Percentiles rank a stretch among this genome's conserved stretches.
Evolutionary conservation across 805 yeast species (phyloP).

Genomic region (Saccharomycopsis oosterbeekiorum): DNA sequence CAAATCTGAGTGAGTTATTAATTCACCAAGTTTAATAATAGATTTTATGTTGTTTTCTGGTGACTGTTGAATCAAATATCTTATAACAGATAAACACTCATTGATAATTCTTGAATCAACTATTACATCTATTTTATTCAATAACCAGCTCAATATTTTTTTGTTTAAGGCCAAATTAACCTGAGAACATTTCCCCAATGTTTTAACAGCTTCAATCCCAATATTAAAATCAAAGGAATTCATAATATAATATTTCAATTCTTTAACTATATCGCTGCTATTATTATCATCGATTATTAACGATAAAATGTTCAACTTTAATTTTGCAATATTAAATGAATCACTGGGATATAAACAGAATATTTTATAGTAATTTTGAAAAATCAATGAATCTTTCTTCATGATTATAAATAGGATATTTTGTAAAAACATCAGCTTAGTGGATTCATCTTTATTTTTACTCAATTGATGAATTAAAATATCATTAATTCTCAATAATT

Average conservation of each 20-base stretch:
- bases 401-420: constrained; percentile 10
- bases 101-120: constrained; percentile 33
- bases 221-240: constrained; percentile 22
- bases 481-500: constrained; percentile 38
- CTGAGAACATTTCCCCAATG: constrained; percentile 53
- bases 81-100: constrained; percentile 62
- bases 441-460: constrained; percentile 21
- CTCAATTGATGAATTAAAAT: constrained; percentile 37
- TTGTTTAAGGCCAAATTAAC: constrained; percentile 38
- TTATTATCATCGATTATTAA: constrained; percentile 45
- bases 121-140: constrained; percentile 33
- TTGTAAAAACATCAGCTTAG: constrained; percentile 10
- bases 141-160: constrained; percentile 55
- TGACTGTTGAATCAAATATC: constrained; percentile 60
- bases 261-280: constrained; percentile 43
- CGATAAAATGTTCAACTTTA: constrained; percentile 55
- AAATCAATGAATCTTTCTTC: constrained; percentile 15
- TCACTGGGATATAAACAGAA: constrained; percentile 56
- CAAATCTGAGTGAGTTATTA: constrained; percentile 22
- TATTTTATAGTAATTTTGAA: constrained; percentile 19
- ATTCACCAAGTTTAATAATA: constrained; percentile 39
- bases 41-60: constrained; percentile 44
- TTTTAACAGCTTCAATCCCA: constrained; percentile 43
- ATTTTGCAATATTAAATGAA: constrained; percentile 30
- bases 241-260: constrained; percentile 50